Conservation (phyloP, 768 basidiomycete genomes). For the Cantharellus anzutake region DNA sequence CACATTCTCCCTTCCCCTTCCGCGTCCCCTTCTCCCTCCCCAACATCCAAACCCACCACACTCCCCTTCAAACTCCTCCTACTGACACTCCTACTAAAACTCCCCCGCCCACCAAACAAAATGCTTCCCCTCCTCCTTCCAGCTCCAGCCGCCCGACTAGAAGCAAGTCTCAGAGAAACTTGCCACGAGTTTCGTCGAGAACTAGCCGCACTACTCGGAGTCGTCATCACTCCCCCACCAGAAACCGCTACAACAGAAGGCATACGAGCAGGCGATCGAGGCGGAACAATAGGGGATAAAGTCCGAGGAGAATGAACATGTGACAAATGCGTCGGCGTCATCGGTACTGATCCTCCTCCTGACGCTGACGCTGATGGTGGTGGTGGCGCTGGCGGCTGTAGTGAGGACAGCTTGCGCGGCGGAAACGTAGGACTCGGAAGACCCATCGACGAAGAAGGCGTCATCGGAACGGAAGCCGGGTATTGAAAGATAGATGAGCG, state of each 20-base stretch:
- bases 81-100: too few relatives aligned
- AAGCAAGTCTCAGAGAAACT: constrained; percentile 8
- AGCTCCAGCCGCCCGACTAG: not conserved
- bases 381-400: not conserved
- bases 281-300: not conserved
- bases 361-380: not conserved
- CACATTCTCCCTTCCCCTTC: not conserved
- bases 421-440: constrained; percentile 3
- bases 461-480: not conserved
- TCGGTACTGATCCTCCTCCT: not conserved
- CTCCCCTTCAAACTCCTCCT: too few relatives aligned
- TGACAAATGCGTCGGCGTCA: constrained; percentile 1
- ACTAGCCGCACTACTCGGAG: not conserved
- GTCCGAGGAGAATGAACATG: constrained; percentile 2
- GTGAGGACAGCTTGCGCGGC: not conserved
- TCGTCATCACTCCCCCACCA: not conserved
- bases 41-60: too few relatives aligned
- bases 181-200: constrained; percentile 8
- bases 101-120: too few relatives aligned
- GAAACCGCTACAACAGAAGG: not conserved
- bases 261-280: constrained; percentile 1
- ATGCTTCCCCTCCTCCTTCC: not conserved
- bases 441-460: not conserved
- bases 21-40: too few relatives aligned
- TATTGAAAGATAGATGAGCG: not conserved